These are phyloP conservation scores for Neonectria faginata DNA, from an alignment of 2,329 filamentous ascomycete species.

Conservation along the genomic window DNA sequence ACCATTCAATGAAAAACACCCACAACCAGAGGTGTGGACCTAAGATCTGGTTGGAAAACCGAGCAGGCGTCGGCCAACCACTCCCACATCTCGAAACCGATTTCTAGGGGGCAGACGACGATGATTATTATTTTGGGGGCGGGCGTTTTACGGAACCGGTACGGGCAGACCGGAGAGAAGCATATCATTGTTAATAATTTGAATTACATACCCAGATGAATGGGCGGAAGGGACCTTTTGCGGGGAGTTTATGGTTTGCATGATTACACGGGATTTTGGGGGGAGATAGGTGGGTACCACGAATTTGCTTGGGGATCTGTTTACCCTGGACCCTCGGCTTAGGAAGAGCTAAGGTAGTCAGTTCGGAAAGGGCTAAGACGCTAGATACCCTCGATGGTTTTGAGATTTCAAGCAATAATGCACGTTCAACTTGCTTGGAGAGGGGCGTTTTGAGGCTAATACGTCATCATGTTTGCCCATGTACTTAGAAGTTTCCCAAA, in stretches of 20 bases:
- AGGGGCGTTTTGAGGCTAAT: background rate
- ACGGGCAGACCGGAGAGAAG: constrained; percentile 20
- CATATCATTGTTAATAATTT: constrained; percentile 36
- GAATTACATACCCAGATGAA: constrained; percentile 43
- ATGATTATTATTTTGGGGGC: constrained; percentile 23
- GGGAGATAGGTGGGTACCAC: constrained; percentile 30
- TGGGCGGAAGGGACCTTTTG: constrained; percentile 29
- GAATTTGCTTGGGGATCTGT: constrained; percentile 35
- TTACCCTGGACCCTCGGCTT: constrained; percentile 28
- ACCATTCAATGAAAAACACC: constrained; percentile 49
- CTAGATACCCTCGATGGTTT: constrained; percentile 43
- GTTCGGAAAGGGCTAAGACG: constrained; percentile 25
- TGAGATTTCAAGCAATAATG: constrained; percentile 30
- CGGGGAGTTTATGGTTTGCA: constrained; percentile 44
- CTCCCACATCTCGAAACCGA: background rate
- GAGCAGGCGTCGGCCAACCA: constrained; percentile 1
- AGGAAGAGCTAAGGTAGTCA: constrained; percentile 25
- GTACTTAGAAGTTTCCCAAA: background rate
- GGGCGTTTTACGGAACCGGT: constrained; percentile 40
- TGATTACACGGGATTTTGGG: constrained; percentile 36
- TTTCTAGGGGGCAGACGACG: background rate
- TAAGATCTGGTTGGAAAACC: background rate
- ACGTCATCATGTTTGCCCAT: background rate
- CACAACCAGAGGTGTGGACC: background rate
- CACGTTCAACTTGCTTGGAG: constrained; percentile 26